Base-by-base conservation (phyloP, 345 rosid species). In the Dovyalis caffra region DNA sequence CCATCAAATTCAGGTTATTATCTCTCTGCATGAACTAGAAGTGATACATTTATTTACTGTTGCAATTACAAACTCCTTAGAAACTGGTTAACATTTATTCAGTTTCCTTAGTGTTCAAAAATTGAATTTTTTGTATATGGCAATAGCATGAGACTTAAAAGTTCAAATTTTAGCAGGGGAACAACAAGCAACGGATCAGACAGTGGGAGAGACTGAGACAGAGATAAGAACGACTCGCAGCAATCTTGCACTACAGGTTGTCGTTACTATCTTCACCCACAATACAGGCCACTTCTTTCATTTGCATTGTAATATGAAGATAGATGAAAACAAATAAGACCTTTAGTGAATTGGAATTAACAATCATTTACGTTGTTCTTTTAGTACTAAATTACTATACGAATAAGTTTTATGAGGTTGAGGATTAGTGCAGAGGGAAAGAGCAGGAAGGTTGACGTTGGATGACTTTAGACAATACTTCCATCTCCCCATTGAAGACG, bases 351-450 rank as follows among this genome's bases (percentile, higher is more conserved):
- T 8, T 5, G 37, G 7, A 34, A 34, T 5, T 34, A 5, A 34
- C 37, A 34, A 0, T 38, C 2, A 33, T 60, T 26, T 60, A 34
- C 1, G 10, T 65, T 57, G 4, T 23, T 11, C 28, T 31, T 60
- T 20, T 4, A 32, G n/a, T 21, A 53, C 25, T 63, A 43, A 26
- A 1, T 40, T 12, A 26, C 1, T 18, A n/a, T n/a, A n/a, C n/a
- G 8, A 47, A 8, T 47, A 47, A 47, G 1, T 14, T 35, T 64
- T 62, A 18, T 43, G 40, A 57, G 26, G 43, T 20, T 40, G 45
- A 65, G 73, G n/a, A 77, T 40, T 73, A 57, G 65, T 68, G 69
- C 90, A 89, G 97, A 87, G 93, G 86, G 86, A 83, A 77, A 86
- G 90, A 73, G 31, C 88, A 1, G 85, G 83, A 6, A 83, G 57